phyloP scores from a whole-genome alignment of 371 early-diverging fungal species.

The Zancudomyces culisetae region DNA sequence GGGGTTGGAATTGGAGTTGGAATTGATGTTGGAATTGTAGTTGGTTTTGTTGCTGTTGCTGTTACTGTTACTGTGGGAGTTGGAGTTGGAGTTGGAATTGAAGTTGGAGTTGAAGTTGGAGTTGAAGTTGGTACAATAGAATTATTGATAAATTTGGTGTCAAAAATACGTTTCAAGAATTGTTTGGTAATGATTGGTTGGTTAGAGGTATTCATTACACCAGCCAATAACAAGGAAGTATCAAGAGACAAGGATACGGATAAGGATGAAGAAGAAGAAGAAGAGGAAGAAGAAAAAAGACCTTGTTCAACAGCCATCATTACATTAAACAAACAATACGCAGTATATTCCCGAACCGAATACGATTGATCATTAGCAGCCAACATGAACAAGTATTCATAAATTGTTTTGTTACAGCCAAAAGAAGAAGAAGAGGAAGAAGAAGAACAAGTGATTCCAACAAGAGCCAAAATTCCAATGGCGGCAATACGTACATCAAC shows the following conservation, averaged over 20 bases:
- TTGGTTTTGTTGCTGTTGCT: background rate
- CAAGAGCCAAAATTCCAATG: background rate
- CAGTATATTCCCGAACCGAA: background rate
- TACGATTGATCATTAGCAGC: background rate
- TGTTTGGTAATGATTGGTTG: too few relatives aligned
- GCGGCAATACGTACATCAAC: conserved; percentile 1
- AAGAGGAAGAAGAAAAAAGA: too few relatives aligned
- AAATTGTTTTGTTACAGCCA: too few relatives aligned
- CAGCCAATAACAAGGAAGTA: too few relatives aligned
- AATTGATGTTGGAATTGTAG: background rate
- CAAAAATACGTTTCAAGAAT: too few relatives aligned
- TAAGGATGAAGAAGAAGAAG: too few relatives aligned
- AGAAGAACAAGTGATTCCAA: too few relatives aligned
- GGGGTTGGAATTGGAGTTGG: background rate
- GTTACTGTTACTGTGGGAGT: background rate
- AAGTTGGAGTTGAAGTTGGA: background rate
- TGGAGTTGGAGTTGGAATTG: background rate
- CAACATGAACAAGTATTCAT: background rate
- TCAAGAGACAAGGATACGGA: too few relatives aligned
- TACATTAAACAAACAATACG: background rate
- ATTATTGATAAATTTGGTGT: too few relatives aligned
- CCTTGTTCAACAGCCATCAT: too few relatives aligned
- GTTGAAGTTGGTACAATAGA: background rate
- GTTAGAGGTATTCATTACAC: too few relatives aligned
- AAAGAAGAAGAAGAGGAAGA: too few relatives aligned